Evolutionary conservation across 192 early-diverging fungal genomes (phyloP).

Genomic region (Coemansia sp.): DNA sequence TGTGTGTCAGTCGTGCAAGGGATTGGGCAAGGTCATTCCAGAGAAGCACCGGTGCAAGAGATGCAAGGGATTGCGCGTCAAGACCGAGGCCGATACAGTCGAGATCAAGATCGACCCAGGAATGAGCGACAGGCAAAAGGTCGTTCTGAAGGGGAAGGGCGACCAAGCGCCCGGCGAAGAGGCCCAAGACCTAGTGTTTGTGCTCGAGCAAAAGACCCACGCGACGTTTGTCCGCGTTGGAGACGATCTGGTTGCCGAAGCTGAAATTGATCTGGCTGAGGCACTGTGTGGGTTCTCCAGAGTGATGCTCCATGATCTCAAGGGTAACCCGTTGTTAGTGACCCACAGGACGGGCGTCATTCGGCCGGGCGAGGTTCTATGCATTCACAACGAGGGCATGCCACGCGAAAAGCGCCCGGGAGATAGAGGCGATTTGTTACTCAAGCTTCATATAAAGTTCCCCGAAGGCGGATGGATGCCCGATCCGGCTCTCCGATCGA

Average conservation of each 20-base stretch:
- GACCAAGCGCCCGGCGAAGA: constrained; percentile 92
- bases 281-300: constrained; percentile 91
- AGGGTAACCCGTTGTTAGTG: constrained; percentile 84
- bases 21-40: constrained; percentile 83
- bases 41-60: constrained; percentile 90
- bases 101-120: constrained; percentile 95
- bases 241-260: constrained; percentile 77
- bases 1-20: constrained; percentile 64
- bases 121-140: constrained; percentile 87
- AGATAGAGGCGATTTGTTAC: constrained; percentile 86
- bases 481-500: constrained; percentile 19
- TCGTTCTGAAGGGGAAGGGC: constrained; percentile 89
- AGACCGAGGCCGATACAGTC: constrained; percentile 85
- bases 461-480: constrained; percentile 59
- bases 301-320: constrained; percentile 78
- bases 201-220: constrained; percentile 84
- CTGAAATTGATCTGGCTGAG: constrained; percentile 84
- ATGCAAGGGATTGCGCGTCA: constrained; percentile 88
- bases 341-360: constrained; percentile 82
- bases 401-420: constrained; percentile 70
- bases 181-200: constrained; percentile 92
- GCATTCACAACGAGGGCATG: constrained; percentile 92
- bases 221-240: constrained; percentile 77
- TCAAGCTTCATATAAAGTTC: constrained; percentile 88
- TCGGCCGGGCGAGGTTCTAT: constrained; percentile 85